Conservation (phyloP, 2,329 filamentous ascomycete genomes). For the Microsporum canis region DNA sequence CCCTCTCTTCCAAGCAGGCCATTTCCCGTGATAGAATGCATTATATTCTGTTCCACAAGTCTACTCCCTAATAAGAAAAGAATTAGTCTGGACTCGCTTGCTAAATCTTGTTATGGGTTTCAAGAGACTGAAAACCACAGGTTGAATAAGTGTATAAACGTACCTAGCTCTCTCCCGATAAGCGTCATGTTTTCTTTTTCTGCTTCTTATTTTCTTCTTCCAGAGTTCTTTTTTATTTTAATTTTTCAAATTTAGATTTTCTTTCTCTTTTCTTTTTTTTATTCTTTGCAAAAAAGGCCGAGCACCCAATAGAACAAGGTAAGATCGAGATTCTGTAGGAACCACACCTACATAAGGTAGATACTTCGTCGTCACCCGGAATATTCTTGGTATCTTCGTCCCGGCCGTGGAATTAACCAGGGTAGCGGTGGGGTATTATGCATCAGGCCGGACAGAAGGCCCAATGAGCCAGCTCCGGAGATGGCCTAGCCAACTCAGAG, state of each 20-base stretch:
- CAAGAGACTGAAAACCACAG: not conserved
- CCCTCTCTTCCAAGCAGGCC: not conserved
- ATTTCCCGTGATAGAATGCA: not conserved
- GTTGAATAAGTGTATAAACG: not conserved
- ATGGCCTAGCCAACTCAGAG: conserved; percentile 6
- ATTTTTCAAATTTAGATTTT: not conserved
- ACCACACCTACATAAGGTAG: not conserved
- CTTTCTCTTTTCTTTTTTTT: not conserved
- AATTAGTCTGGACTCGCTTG: not conserved
- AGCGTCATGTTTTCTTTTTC: not conserved
- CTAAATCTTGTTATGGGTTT: not conserved
- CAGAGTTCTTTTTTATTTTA: not conserved
- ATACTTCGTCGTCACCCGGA: not conserved
- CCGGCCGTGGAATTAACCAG: conserved; percentile 1
- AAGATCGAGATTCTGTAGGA: not conserved
- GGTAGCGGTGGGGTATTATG: not conserved
- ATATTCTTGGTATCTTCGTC: conserved; percentile 1
- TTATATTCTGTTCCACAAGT: not conserved
- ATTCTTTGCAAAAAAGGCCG: not conserved
- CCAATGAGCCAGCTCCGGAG: conserved; percentile 9
- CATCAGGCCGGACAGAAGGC: not conserved
- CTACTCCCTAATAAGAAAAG: not conserved
- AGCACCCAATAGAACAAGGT: not conserved
- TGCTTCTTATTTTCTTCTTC: not conserved
- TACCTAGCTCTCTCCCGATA: not conserved